A percentile compares a stretch with the other conserved stretches of the same genome.
Conservation (phyloP, 768 basidiomycete species). For the Boletus rubescentipes region DNA sequence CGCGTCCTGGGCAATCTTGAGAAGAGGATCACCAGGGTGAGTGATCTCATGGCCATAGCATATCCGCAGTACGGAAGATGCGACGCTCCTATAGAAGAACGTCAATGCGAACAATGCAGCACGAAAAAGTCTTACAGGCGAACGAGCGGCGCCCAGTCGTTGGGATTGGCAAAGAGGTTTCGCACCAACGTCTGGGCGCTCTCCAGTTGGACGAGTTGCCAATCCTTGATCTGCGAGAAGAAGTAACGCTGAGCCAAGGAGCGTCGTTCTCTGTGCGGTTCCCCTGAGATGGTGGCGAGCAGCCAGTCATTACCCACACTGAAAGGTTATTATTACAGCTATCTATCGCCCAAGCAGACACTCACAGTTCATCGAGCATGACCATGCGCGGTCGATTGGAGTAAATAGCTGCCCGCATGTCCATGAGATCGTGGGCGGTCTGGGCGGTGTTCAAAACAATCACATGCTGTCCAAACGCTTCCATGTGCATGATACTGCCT, state of each 20-base stretch:
- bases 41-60: constrained; percentile 10
- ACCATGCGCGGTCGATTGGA: background rate
- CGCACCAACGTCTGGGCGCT: constrained; percentile 1
- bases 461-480: background rate
- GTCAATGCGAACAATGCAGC: too few relatives aligned
- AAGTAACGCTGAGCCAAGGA: constrained; percentile 13
- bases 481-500: background rate
- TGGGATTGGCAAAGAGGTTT: background rate
- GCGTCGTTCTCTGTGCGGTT: constrained; percentile 8
- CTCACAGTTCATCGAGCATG: constrained; percentile 7
- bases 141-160: constrained; percentile 1
- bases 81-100: background rate
- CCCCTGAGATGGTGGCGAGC: constrained; percentile 1
- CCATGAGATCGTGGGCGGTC: constrained; percentile 2
- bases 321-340: background rate
- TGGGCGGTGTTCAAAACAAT: background rate
- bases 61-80: background rate
- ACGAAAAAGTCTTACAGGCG: constrained; percentile 1
- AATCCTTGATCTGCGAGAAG: constrained; percentile 11
- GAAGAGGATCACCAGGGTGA: background rate
- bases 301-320: constrained; percentile 2
- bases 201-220: constrained; percentile 11
- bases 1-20: constrained; percentile 8
- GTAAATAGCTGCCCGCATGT: constrained; percentile 3
- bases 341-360: background rate